Conservation (phyloP, 2,329 filamentous ascomycete genomes). For the Curvularia verruculosa region DNA sequence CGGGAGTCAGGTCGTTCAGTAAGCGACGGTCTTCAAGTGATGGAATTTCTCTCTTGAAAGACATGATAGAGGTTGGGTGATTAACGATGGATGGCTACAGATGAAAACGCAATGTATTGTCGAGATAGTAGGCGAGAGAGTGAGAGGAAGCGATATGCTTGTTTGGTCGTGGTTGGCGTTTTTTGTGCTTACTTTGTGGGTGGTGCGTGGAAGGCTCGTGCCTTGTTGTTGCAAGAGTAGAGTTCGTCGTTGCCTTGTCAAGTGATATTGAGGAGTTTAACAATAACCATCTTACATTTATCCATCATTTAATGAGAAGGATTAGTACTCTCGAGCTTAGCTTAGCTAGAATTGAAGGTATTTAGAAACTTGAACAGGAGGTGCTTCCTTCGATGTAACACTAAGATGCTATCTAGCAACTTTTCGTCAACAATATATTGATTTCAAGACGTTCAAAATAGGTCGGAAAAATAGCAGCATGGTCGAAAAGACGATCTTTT, state of each 20-base stretch:
- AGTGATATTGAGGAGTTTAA: too few relatives aligned
- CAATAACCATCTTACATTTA: too few relatives aligned
- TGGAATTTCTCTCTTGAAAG: not conserved
- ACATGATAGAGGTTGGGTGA: not conserved
- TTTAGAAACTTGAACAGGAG: too few relatives aligned
- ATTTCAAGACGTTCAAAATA: too few relatives aligned
- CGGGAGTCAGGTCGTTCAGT: not conserved
- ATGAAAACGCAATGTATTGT: not conserved
- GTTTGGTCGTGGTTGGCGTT: not conserved
- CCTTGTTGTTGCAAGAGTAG: not conserved
- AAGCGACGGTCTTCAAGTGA: not conserved
- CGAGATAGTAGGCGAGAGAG: not conserved
- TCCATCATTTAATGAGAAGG: too few relatives aligned
- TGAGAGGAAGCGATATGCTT: not conserved
- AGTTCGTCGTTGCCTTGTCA: not conserved
- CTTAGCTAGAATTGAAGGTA: too few relatives aligned
- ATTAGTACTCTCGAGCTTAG: too few relatives aligned
- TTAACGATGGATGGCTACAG: not conserved
- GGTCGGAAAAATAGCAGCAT: too few relatives aligned
- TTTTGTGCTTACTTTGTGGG: not conserved
- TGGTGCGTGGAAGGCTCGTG: not conserved
- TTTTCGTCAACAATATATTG: too few relatives aligned
- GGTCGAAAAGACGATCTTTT: too few relatives aligned
- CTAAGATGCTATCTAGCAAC: too few relatives aligned
- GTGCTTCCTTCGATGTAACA: too few relatives aligned